Percentiles rank a stretch among this genome's conserved stretches.
Evolutionary conservation across 164 flowering plant species (phyloP).

Genomic region (Umbilicus rupestris): DNA sequence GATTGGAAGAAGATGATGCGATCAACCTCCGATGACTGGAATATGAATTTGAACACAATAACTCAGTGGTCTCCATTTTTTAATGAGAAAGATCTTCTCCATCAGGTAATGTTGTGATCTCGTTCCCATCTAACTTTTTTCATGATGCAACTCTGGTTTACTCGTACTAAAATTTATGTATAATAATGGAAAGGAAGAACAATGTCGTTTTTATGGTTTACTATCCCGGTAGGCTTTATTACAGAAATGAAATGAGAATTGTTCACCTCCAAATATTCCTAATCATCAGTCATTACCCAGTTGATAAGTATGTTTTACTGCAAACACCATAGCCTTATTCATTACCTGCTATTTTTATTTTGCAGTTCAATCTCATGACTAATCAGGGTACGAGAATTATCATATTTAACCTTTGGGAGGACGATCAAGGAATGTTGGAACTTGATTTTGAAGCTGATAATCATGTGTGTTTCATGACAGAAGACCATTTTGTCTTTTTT

Average conservation of each 20-base stretch:
- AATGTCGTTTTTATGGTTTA: neutral
- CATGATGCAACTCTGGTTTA: neutral
- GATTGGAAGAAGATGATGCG: conserved; percentile 38
- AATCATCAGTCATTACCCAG: neutral
- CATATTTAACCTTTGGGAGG: conserved; percentile 87
- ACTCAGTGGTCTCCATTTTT: conserved; percentile 66
- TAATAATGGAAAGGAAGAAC: neutral
- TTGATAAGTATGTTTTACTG: neutral
- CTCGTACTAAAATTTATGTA: neutral
- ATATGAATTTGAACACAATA: conserved; percentile 46
- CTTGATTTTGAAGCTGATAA: conserved; percentile 65
- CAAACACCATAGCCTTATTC: neutral
- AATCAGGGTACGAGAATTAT: conserved; percentile 71
- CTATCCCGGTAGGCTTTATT: neutral
- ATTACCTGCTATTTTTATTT: neutral
- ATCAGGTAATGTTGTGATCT: conserved; percentile 33
- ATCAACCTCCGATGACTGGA: conserved; percentile 46
- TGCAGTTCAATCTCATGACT: conserved; percentile 46
- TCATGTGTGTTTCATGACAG: conserved; percentile 26
- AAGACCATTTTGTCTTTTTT: neutral
- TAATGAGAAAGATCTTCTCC: conserved; percentile 48
- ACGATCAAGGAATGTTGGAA: conserved; percentile 61
- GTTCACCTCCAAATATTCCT: neutral
- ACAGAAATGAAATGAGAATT: neutral
- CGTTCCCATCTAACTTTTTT: neutral